These are phyloP conservation scores for Aspergillus steynii DNA, from an alignment of 495 filamentous ascomycete genomes.

Conservation along the genomic window DNA sequence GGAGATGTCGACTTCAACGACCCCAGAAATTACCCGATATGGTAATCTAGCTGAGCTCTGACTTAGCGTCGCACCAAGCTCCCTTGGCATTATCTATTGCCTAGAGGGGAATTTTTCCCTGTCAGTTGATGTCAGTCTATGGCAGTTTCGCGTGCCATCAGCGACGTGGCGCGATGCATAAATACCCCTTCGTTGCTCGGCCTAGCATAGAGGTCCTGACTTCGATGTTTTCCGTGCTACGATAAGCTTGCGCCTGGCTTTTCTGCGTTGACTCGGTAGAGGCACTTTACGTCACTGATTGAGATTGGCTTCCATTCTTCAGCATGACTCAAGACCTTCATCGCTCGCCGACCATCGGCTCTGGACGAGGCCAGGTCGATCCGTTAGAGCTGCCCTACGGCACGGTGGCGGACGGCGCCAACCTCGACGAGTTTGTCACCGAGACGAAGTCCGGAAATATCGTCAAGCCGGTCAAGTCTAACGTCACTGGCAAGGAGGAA, in stretches of 20 bases:
- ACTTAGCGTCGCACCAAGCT: background rate
- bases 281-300: background rate
- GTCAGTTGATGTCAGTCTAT: background rate
- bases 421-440: slow-evolving; percentile 62
- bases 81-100: background rate
- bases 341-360: background rate
- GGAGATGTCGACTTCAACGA: background rate
- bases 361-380: background rate
- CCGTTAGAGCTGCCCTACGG: slow-evolving; percentile 58
- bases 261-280: no score
- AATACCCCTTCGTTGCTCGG: background rate
- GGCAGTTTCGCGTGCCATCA: background rate
- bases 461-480: slow-evolving; percentile 51
- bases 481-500: slow-evolving; percentile 50
- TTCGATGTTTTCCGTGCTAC: background rate
- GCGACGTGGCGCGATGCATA: background rate
- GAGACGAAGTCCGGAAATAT: slow-evolving; percentile 63
- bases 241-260: background rate
- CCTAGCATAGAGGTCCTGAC: background rate
- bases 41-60: background rate
- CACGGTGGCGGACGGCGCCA: slow-evolving; percentile 57
- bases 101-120: background rate
- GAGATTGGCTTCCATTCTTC: background rate
- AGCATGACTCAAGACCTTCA: background rate
- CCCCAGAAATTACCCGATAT: background rate